Evolutionary conservation across 2,329 filamentous ascomycete genomes (phyloP).

Genomic region (Exutisphaerella laricina): DNA sequence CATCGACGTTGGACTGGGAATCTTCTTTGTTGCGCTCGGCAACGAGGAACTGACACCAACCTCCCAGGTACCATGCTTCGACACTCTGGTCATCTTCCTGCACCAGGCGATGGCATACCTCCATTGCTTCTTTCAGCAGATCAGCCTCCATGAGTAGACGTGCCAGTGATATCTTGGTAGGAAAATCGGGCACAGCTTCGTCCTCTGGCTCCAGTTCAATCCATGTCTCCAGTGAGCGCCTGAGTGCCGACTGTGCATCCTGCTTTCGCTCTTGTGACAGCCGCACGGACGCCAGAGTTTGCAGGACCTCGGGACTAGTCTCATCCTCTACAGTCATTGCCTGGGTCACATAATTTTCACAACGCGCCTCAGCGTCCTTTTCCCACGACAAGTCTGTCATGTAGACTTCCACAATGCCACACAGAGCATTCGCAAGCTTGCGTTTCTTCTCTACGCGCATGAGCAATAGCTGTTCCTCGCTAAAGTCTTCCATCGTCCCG

Average conservation of each 20-base stretch:
- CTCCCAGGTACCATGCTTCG: conserved; percentile 94
- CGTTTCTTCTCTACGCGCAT: conserved; percentile 63
- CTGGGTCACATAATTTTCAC: conserved; percentile 84
- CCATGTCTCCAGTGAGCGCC: conserved; percentile 77
- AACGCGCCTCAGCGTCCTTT: conserved; percentile 79
- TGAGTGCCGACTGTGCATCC: conserved; percentile 74
- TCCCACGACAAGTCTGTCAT: conserved; percentile 85
- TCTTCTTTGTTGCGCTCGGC: conserved; percentile 57
- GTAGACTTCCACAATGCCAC: conserved; percentile 91
- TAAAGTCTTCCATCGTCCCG: conserved; percentile 32
- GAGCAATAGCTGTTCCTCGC: conserved; percentile 35
- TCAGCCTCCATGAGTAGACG: conserved; percentile 85
- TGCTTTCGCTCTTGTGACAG: conserved; percentile 77
- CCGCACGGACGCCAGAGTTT: conserved; percentile 88
- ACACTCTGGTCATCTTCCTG: conserved; percentile 89
- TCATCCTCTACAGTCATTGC: conserved; percentile 78
- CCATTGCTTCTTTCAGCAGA: conserved; percentile 76
- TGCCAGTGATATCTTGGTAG: conserved; percentile 75
- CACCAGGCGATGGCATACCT: conserved; percentile 77
- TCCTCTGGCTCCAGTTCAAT: conserved; percentile 68
- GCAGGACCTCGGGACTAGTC: conserved; percentile 74
- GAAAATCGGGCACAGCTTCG: conserved; percentile 73
- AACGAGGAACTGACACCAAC: conserved; percentile 81
- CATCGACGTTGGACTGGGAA: conserved; percentile 15
- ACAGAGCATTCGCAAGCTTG: conserved; percentile 86